Conservation (phyloP, 805 yeast genomes). For the Yamadazyma scolyti region DNA sequence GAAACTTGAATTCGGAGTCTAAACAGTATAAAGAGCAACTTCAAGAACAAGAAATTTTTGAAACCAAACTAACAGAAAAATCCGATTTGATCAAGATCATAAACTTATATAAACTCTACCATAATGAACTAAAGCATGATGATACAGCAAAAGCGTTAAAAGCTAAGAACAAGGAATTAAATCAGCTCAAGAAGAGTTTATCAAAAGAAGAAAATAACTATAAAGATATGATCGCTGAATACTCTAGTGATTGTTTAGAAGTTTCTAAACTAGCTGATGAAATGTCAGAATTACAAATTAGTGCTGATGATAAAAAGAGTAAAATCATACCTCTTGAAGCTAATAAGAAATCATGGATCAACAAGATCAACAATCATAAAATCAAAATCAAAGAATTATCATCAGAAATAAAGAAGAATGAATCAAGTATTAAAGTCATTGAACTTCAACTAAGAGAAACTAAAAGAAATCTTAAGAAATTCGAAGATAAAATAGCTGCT, state of each 20-base stretch:
- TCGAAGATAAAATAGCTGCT: conserved; percentile 20
- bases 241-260: conserved; percentile 44
- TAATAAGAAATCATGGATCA: conserved; percentile 44
- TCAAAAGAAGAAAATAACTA: conserved; percentile 23
- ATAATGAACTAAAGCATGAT: conserved; percentile 45
- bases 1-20: conserved; percentile 68
- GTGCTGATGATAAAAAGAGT: conserved; percentile 43
- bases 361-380: conserved; percentile 44
- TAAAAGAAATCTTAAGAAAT: conserved; percentile 24
- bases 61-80: conserved; percentile 49
- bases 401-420: conserved; percentile 53
- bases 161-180: conserved; percentile 33
- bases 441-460: conserved; percentile 48
- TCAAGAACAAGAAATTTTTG: conserved; percentile 65
- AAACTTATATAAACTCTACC: conserved; percentile 63
- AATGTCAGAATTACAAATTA: conserved; percentile 30
- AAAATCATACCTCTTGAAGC: conserved; percentile 62
- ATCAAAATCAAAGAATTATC: conserved; percentile 48
- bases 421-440: conserved; percentile 35
- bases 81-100: conserved; percentile 43
- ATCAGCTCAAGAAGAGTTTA: conserved; percentile 25
- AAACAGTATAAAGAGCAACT: conserved; percentile 76
- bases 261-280: conserved; percentile 37
- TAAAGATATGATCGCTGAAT: conserved; percentile 30
- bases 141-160: conserved; percentile 30